Conservation (phyloP, 192 early-diverging fungal species). For the Gryganskiella cystojenkinii region DNA sequence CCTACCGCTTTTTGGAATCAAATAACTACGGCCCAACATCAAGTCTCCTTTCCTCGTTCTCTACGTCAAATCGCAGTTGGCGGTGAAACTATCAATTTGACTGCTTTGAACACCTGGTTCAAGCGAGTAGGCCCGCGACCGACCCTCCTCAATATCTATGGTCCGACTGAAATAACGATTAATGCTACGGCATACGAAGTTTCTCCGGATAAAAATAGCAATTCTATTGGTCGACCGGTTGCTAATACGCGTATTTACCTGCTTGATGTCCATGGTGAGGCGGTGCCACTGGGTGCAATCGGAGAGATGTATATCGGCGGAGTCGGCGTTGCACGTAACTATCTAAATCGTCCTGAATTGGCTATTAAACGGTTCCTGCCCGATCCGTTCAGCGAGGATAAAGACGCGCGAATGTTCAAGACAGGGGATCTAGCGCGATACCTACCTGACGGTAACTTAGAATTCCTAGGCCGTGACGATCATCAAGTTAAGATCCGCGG, state of each 20-base stretch:
- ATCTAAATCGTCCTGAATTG: slow-evolving; percentile 49
- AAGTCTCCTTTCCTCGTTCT: too few relatives aligned
- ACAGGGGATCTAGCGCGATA: slow-evolving; percentile 42
- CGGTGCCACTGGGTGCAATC: slow-evolving; percentile 44
- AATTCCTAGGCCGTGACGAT: slow-evolving; percentile 47
- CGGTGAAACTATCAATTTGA: too few relatives aligned
- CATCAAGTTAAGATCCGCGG: slow-evolving; percentile 61
- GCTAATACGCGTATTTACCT: slow-evolving; percentile 30
- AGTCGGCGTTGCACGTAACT: slow-evolving; percentile 48
- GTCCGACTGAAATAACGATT: too few relatives aligned
- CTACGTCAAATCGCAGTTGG: too few relatives aligned
- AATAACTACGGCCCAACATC: too few relatives aligned
- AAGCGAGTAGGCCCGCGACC: too few relatives aligned
- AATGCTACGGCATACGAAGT: too few relatives aligned
- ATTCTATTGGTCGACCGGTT: slow-evolving; percentile 32
- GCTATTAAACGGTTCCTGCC: slow-evolving; percentile 41
- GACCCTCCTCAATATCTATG: too few relatives aligned
- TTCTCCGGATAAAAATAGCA: too few relatives aligned
- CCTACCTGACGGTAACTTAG: slow-evolving; percentile 40
- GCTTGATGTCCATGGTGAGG: slow-evolving; percentile 21
- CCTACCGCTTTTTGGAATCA: too few relatives aligned
- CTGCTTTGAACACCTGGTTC: too few relatives aligned
- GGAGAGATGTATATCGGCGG: slow-evolving; percentile 56
- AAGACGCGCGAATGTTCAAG: slow-evolving; percentile 33
- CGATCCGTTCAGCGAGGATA: slow-evolving; percentile 41